Conservation (phyloP, 305 asterid genomes). For the Fraxinus floribunda region DNA sequence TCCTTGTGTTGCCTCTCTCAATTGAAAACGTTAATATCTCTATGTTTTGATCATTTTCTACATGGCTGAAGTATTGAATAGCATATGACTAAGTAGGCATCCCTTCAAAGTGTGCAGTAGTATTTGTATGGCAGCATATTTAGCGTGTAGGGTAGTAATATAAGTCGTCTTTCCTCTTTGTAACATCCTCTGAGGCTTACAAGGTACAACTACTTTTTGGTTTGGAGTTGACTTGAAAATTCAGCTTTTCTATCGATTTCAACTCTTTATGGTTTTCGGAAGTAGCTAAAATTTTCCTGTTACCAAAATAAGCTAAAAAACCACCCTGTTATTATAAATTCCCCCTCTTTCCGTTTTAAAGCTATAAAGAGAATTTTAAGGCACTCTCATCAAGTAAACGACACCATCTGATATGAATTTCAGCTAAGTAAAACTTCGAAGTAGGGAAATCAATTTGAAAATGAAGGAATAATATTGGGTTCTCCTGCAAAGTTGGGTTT, state of each 20-base stretch:
- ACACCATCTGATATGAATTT: neutral
- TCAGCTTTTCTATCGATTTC: neutral
- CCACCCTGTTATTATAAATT: neutral
- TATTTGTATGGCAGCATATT: neutral
- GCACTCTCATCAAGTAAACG: neutral
- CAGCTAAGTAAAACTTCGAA: neutral
- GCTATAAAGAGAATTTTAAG: neutral
- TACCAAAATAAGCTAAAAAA: neutral
- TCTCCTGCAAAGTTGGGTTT: neutral
- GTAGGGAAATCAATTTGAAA: neutral
- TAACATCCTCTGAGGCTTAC: neutral
- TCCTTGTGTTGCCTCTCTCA: neutral
- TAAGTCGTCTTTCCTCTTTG: neutral
- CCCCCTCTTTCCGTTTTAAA: neutral
- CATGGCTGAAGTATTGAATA: neutral
- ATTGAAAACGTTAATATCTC: neutral
- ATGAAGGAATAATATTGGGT: neutral
- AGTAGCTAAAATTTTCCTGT: neutral
- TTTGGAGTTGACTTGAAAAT: neutral
- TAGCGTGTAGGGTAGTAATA: neutral
- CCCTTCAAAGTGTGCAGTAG: neutral
- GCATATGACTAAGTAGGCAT: neutral
- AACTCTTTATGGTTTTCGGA: neutral
- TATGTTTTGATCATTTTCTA: neutral
- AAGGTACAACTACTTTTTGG: neutral